Evolutionary conservation across 352 stramenopile species (phyloP).

Genomic region (Globisporangium okanoganense): DNA sequence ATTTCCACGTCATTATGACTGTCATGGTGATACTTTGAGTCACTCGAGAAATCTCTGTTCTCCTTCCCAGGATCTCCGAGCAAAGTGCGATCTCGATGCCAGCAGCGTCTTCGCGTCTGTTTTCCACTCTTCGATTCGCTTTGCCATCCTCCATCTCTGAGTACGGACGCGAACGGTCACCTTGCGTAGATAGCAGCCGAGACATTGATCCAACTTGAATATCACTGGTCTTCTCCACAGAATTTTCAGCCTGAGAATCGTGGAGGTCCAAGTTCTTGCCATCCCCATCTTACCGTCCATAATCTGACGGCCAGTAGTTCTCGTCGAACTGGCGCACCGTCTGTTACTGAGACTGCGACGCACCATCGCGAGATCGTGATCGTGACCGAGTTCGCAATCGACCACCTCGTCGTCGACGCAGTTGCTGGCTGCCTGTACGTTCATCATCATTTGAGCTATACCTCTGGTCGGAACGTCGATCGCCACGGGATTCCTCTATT

Average conservation of each 20-base stretch:
- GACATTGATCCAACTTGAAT: not conserved
- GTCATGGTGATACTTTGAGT: not conserved
- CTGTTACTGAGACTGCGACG: not conserved
- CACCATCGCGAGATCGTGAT: not conserved
- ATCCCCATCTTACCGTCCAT: not conserved
- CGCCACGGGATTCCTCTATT: not conserved
- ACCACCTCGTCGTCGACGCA: not conserved
- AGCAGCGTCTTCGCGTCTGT: not conserved
- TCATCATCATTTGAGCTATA: not conserved
- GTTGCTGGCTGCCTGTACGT: not conserved
- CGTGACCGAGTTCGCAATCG: constrained; percentile 7
- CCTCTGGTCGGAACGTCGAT: not conserved
- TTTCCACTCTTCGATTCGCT: not conserved
- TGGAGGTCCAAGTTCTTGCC: not conserved
- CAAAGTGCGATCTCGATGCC: constrained; percentile 2
- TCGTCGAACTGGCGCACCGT: constrained; percentile 1
- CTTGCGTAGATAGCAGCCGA: not conserved
- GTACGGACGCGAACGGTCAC: not conserved
- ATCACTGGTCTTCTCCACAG: not conserved
- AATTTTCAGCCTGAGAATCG: not conserved
- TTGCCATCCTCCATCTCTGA: not conserved
- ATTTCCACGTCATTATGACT: not conserved
- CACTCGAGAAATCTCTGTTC: not conserved
- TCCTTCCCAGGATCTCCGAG: constrained; percentile 3
- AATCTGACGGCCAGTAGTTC: constrained; percentile 3